A percentile compares a stretch with the other conserved stretches of the same genome.
These are phyloP conservation scores for Eucalyptus camaldulensis DNA, from an alignment of 345 rosid genomes.

Conservation along the genomic window DNA sequence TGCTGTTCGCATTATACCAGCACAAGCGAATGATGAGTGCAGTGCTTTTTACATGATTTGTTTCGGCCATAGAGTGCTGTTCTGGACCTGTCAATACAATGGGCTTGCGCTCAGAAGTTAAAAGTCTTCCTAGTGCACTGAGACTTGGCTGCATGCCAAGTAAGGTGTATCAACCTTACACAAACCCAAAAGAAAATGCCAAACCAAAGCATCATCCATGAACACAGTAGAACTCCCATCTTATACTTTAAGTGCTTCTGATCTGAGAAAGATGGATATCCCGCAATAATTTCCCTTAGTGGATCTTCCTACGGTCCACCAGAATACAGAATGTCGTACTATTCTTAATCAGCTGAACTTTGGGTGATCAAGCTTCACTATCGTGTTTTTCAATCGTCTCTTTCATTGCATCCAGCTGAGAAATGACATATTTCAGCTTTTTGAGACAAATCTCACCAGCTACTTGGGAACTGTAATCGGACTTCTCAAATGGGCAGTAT, in stretches of 20 bases:
- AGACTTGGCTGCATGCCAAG: background rate
- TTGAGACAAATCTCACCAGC: conserved; percentile 67
- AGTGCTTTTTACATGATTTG: background rate
- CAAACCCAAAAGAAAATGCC: background rate
- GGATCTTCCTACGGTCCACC: background rate
- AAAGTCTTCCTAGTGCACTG: background rate
- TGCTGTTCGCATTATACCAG: background rate
- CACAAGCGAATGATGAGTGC: background rate
- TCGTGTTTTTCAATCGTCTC: conserved; percentile 25
- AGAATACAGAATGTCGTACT: background rate
- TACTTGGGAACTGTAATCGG: conserved; percentile 56
- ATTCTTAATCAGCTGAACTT: background rate
- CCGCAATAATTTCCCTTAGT: background rate
- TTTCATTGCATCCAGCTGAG: conserved; percentile 48
- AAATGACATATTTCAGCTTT: conserved; percentile 49
- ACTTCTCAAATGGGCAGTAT: conserved; percentile 88
- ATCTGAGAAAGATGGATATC: background rate
- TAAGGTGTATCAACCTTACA: background rate
- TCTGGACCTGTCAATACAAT: background rate
- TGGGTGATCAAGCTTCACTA: background rate
- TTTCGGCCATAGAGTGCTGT: background rate
- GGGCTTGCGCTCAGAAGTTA: background rate
- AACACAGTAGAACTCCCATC: background rate
- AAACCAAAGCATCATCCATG: background rate
- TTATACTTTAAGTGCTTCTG: background rate